A percentile compares a stretch with the other conserved stretches of the same genome.
These are phyloP conservation scores for Serendipita indica DNA, from an alignment of 768 basidiomycete species.

Conservation along the genomic window DNA sequence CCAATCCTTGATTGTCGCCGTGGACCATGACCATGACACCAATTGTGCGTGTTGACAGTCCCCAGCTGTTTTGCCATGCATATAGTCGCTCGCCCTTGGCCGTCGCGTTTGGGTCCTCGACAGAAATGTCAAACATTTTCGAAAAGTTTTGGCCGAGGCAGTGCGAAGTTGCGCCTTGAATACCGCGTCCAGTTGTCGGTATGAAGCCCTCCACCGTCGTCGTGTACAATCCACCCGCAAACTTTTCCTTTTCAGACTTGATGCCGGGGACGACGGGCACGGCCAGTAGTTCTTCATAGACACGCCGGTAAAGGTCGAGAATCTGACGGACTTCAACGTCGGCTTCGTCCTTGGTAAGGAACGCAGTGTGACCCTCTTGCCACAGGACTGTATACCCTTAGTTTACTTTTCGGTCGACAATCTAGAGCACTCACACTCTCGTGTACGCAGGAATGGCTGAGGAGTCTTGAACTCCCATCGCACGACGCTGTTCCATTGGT, in stretches of 20 bases:
- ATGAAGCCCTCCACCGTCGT: slow-evolving; percentile 98
- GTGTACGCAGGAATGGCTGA: slow-evolving; percentile 96
- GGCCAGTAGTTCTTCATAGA: slow-evolving; percentile 93
- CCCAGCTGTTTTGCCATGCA: slow-evolving; percentile 99
- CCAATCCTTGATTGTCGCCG: slow-evolving; percentile 93
- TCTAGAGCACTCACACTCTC: slow-evolving; percentile 42
- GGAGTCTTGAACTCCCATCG: slow-evolving; percentile 99
- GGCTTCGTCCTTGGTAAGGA: slow-evolving; percentile 77
- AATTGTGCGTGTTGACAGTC: slow-evolving; percentile 85
- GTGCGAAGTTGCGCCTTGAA: slow-evolving; percentile 96
- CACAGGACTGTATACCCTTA: slow-evolving; percentile 46
- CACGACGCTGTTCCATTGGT: slow-evolving; percentile 99
- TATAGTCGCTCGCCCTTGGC: slow-evolving; percentile 25
- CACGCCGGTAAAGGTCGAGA: slow-evolving; percentile 85
- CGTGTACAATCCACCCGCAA: slow-evolving; percentile 94
- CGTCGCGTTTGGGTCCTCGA: slow-evolving; percentile 67
- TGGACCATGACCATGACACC: slow-evolving; percentile 99
- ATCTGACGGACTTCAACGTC: slow-evolving; percentile 86
- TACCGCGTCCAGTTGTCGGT: slow-evolving; percentile 90
- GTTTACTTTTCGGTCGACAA: neutral
- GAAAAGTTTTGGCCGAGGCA: slow-evolving; percentile 99
- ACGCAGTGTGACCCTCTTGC: slow-evolving; percentile 99
- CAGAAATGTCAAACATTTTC: slow-evolving; percentile 94
- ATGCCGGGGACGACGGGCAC: slow-evolving; percentile 94
- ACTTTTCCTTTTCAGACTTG: slow-evolving; percentile 99